Conservation (phyloP, 2,329 filamentous ascomycete genomes). For the Fusarium falciforme region DNA sequence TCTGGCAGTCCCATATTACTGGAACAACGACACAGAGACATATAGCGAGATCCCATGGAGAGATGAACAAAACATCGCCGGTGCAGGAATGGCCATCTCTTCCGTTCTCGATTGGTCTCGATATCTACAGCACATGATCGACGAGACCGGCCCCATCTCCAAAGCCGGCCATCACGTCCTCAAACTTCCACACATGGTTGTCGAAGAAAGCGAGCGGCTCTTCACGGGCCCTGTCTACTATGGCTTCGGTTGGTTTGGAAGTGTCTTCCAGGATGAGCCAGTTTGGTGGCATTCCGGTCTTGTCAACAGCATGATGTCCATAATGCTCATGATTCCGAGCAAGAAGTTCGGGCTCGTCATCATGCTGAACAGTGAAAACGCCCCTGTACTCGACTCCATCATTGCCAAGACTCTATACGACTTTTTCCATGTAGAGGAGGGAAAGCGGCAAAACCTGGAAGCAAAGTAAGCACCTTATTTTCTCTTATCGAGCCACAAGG, state of each 20-base stretch:
- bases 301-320: slow-evolving; percentile 38
- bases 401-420: slow-evolving; percentile 41
- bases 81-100: slow-evolving; percentile 56
- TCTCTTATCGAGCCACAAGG: neutral
- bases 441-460: slow-evolving; percentile 25
- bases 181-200: slow-evolving; percentile 40
- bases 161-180: slow-evolving; percentile 38
- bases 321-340: slow-evolving; percentile 45
- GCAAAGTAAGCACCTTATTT: slow-evolving; percentile 2
- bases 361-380: slow-evolving; percentile 38
- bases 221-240: slow-evolving; percentile 35
- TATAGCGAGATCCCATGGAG: slow-evolving; percentile 41
- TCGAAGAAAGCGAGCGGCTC: slow-evolving; percentile 13
- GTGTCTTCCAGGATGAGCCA: slow-evolving; percentile 32
- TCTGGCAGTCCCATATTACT: slow-evolving; percentile 55
- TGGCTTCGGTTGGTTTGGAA: slow-evolving; percentile 39
- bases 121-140: slow-evolving; percentile 49
- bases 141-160: slow-evolving; percentile 43
- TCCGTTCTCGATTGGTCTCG: slow-evolving; percentile 53
- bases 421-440: slow-evolving; percentile 24
- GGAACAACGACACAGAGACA: slow-evolving; percentile 44
- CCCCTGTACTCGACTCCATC: slow-evolving; percentile 27
- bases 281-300: slow-evolving; percentile 41
- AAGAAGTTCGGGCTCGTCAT: slow-evolving; percentile 40
- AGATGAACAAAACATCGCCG: slow-evolving; percentile 16